Base-by-base conservation (phyloP, 2,329 filamentous ascomycete species). In the Monosporascus cannonballus region DNA sequence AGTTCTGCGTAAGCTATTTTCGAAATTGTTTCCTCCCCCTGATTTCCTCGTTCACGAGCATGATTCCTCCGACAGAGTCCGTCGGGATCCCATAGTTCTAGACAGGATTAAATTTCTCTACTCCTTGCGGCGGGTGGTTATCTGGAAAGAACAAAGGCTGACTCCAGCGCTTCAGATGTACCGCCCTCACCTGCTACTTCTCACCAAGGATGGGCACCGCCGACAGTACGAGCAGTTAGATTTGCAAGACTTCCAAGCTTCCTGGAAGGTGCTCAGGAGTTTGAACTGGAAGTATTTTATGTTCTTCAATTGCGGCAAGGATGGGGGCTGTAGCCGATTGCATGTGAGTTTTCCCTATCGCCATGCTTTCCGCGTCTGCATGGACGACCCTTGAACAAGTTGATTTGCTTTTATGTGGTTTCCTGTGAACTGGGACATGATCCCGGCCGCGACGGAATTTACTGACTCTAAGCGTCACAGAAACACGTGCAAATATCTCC, bases 401-500 rank as follows among this genome's bases (percentile, higher is more conserved):
- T 9, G 8, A 27, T 27, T 9, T 27, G 25, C 25, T 7, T 27
- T 9, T 27, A 27, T 27, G 25, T 9, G 25, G 25, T 9, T 27
- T 9, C 25, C 8, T 27, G 7, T 27, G 8, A 9, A 27, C 25
- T 27, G 7, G 25, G 25, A 9, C 25, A 7, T 27, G 25, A 27
- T 27, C 25, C 25, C 8, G 25, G 25, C 7, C 7, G 7, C 18
- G 3, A 17, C 11, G 11, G 42, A 24, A 25, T 18, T 36, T 17
- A 37, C 30, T 48, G 8, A 48, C 30, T 75, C 74, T 50, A 77
- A 73, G 50, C 60, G 76, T 59, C 72, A 48, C 77, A 79, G 56
- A 79, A 79, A 61, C 76, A 78, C 62, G 54, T 79, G 54, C 76
- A 79, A 55, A 57, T 72, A 1, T 59, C 76, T 6, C 72, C 72